These are phyloP conservation scores for Ramaria sp. DNA, from an alignment of 768 basidiomycete species.

Conservation along the genomic window DNA sequence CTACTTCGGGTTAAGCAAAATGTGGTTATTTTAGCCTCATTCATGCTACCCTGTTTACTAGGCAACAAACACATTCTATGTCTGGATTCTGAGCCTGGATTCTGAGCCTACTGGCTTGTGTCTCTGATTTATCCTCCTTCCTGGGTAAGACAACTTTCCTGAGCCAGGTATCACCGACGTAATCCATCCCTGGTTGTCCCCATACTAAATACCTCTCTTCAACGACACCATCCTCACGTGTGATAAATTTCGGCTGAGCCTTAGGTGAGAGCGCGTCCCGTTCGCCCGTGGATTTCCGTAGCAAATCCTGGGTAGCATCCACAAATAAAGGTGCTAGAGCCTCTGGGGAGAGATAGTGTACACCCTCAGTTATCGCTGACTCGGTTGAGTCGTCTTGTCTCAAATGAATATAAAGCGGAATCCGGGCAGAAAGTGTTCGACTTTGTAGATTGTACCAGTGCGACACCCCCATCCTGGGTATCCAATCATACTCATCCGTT, in stretches of 20 bases:
- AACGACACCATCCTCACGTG: not conserved
- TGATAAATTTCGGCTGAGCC: not conserved
- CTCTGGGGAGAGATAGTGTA: not conserved
- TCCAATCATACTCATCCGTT: not conserved
- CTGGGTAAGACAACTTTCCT: constrained; percentile 22
- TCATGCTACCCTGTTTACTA: too few species aligned
- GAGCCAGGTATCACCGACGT: constrained; percentile 4
- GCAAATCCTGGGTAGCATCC: not conserved
- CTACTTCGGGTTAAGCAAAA: too few species aligned
- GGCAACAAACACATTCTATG: not conserved
- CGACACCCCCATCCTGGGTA: not conserved
- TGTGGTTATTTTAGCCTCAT: too few species aligned
- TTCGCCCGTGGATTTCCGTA: not conserved
- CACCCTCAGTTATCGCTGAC: not conserved
- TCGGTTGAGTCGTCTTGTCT: not conserved
- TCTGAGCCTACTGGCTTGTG: not conserved
- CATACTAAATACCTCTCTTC: not conserved
- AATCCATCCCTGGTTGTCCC: not conserved
- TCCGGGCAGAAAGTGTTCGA: not conserved
- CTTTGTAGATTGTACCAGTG: too few species aligned
- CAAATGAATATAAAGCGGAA: not conserved
- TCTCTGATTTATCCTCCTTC: constrained; percentile 17
- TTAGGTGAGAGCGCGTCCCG: not conserved
- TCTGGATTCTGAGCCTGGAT: too few species aligned
- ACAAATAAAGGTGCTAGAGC: not conserved